These are phyloP conservation scores for Wickerhamomyces sp. DNA, from an alignment of 1,139 yeast genomes.

Conservation along the genomic window DNA sequence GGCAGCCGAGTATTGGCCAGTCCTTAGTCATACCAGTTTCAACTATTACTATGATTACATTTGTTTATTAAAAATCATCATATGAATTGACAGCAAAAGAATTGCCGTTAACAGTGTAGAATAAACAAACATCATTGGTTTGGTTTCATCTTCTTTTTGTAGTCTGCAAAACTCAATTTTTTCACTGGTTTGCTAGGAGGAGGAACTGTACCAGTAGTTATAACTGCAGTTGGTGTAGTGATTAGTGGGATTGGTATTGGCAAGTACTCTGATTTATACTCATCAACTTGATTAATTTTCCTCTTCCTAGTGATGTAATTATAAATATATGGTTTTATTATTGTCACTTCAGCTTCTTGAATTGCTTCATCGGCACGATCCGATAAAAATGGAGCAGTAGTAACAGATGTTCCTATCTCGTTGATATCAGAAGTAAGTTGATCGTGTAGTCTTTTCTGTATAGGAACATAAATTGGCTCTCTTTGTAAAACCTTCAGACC, in stretches of 20 bases:
- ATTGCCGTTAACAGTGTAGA: no score
- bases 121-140: neutral
- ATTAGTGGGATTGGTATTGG: conserved; percentile 26
- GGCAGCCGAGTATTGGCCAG: neutral
- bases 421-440: conserved; percentile 16
- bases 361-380: conserved; percentile 1
- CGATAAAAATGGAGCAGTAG: conserved; percentile 8
- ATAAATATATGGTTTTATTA: conserved; percentile 18
- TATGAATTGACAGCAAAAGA: no score
- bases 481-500: conserved; percentile 27
- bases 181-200: conserved; percentile 31
- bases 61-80: no score
- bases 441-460: conserved; percentile 26
- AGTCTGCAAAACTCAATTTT: conserved; percentile 80
- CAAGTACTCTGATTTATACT: conserved; percentile 17
- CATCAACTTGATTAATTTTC: conserved; percentile 16
- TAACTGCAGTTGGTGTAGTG: neutral
- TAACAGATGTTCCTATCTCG: conserved; percentile 12
- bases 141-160: conserved; percentile 61
- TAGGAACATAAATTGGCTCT: conserved; percentile 29
- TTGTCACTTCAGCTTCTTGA: conserved; percentile 13
- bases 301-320: conserved; percentile 15
- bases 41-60: no score
- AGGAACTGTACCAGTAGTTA: neutral
- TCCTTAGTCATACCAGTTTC: no score